These are phyloP conservation scores for Termitomyces heimii DNA, from an alignment of 768 basidiomycete genomes.

Conservation along the genomic window DNA sequence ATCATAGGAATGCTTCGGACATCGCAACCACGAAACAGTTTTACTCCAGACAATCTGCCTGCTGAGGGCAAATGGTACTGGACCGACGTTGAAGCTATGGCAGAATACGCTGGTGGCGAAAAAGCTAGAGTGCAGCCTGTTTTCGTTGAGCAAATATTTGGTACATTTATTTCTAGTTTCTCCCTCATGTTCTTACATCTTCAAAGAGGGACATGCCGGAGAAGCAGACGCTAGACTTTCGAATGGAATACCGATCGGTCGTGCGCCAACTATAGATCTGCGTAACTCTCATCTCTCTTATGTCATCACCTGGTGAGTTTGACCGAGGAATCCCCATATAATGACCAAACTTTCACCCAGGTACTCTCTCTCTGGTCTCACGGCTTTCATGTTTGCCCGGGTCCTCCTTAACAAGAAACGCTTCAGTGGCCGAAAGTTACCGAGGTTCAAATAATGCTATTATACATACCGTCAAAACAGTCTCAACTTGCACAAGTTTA, in stretches of 20 bases:
- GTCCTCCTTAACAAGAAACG: slow-evolving; percentile 53
- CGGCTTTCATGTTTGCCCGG: slow-evolving; percentile 74
- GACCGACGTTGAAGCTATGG: slow-evolving; percentile 81
- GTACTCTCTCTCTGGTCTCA: slow-evolving; percentile 86
- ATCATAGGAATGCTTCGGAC: slow-evolving; percentile 85
- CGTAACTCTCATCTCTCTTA: slow-evolving; percentile 94
- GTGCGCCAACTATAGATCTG: slow-evolving; percentile 76
- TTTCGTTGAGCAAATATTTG: slow-evolving; percentile 86
- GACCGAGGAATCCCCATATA: background rate
- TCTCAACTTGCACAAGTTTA: background rate
- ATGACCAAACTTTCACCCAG: slow-evolving; percentile 30
- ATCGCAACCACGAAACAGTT: slow-evolving; percentile 65
- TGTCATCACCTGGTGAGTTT: slow-evolving; percentile 81
- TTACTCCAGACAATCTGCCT: slow-evolving; percentile 87
- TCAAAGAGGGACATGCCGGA: slow-evolving; percentile 77
- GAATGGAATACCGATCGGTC: slow-evolving; percentile 82
- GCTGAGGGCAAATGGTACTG: slow-evolving; percentile 86
- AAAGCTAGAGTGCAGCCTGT: slow-evolving; percentile 76
- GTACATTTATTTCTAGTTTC: slow-evolving; percentile 29
- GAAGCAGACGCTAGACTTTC: slow-evolving; percentile 53
- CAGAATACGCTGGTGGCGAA: slow-evolving; percentile 69
- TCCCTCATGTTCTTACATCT: background rate
- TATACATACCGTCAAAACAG: background rate
- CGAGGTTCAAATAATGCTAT: slow-evolving; percentile 36
- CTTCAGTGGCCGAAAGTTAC: slow-evolving; percentile 45